Evolutionary conservation across 805 yeast species (phyloP).

Genomic region (Kazachstania taianensis): DNA sequence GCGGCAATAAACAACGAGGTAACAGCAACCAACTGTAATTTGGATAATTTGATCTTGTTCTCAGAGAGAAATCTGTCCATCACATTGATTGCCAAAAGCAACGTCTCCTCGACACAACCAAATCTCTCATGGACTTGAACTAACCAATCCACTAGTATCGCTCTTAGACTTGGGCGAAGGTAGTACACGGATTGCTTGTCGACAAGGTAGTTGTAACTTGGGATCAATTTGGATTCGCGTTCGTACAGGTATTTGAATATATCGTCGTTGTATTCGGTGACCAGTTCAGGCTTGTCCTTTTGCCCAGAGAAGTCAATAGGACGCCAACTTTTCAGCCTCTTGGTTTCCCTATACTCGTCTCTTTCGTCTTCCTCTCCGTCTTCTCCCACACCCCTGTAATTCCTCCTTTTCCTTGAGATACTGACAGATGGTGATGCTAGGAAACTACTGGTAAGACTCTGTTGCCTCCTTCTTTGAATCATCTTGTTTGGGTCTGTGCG

Average conservation of each 20-base stretch:
- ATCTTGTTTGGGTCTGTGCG: slow-evolving; percentile 1
- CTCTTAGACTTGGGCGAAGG: slow-evolving; percentile 71
- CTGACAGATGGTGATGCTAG: slow-evolving; percentile 1
- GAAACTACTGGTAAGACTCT: not conserved
- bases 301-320: too few species aligned
- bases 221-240: slow-evolving; percentile 57
- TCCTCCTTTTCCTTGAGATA: slow-evolving; percentile 1
- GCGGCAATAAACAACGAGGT: slow-evolving; percentile 83
- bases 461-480: slow-evolving; percentile 2
- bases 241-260: slow-evolving; percentile 67
- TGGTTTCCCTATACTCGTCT: not conserved
- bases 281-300: not conserved
- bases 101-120: slow-evolving; percentile 74
- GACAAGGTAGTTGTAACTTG: slow-evolving; percentile 53
- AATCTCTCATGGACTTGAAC: slow-evolving; percentile 82
- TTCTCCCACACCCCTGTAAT: not conserved
- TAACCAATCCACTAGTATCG: slow-evolving; percentile 84
- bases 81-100: slow-evolving; percentile 69
- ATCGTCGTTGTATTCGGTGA: slow-evolving; percentile 70
- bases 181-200: slow-evolving; percentile 42
- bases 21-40: slow-evolving; percentile 76
- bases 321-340: not conserved
- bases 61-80: slow-evolving; percentile 80
- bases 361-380: not conserved
- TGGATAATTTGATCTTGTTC: slow-evolving; percentile 63